A percentile compares a stretch with the other conserved stretches of the same genome.
Evolutionary conservation across 768 basidiomycete genomes (phyloP).

Genomic region (Clavaria fumosa): DNA sequence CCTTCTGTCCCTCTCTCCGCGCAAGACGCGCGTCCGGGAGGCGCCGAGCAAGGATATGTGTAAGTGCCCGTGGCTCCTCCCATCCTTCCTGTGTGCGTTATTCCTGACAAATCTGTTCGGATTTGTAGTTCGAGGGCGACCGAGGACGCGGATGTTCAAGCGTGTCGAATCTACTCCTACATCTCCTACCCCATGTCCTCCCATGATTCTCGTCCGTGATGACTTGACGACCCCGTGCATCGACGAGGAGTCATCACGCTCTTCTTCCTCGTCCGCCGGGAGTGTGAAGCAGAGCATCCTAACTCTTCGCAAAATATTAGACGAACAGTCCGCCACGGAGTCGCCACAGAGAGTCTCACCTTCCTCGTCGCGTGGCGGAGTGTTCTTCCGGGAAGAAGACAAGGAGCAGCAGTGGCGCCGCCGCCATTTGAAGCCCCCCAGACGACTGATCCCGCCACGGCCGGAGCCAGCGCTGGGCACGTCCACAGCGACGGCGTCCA

Average conservation of each 20-base stretch:
- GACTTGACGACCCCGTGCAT: slow-evolving; percentile 43
- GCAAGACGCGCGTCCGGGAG: too few species aligned
- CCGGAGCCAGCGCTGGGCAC: slow-evolving; percentile 40
- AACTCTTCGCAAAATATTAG: slow-evolving; percentile 56
- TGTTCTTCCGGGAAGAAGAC: slow-evolving; percentile 9
- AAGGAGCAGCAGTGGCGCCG: slow-evolving; percentile 4
- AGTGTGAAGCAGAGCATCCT: slow-evolving; percentile 48
- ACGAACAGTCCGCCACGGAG: slow-evolving; percentile 28
- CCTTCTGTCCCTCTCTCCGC: slow-evolving; percentile 23
- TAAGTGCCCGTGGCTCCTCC: too few species aligned
- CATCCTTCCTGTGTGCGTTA: too few species aligned
- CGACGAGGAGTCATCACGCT: slow-evolving; percentile 42
- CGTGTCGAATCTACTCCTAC: slow-evolving; percentile 11
- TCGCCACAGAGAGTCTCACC: too few species aligned
- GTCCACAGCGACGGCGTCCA: slow-evolving; percentile 61
- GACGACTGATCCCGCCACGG: slow-evolving; percentile 33
- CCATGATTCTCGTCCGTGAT: too few species aligned
- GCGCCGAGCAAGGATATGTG: too few species aligned
- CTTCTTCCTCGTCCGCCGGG: slow-evolving; percentile 36
- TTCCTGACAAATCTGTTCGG: too few species aligned
- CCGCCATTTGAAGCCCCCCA: slow-evolving; percentile 14
- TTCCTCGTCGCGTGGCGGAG: too few species aligned
- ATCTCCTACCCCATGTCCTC: slow-evolving; percentile 8
- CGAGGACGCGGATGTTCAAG: slow-evolving; percentile 15
- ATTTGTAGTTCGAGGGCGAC: too few species aligned